Base-by-base conservation (phyloP, 2,329 filamentous ascomycete genomes). In the Hypoxylon sp. region DNA sequence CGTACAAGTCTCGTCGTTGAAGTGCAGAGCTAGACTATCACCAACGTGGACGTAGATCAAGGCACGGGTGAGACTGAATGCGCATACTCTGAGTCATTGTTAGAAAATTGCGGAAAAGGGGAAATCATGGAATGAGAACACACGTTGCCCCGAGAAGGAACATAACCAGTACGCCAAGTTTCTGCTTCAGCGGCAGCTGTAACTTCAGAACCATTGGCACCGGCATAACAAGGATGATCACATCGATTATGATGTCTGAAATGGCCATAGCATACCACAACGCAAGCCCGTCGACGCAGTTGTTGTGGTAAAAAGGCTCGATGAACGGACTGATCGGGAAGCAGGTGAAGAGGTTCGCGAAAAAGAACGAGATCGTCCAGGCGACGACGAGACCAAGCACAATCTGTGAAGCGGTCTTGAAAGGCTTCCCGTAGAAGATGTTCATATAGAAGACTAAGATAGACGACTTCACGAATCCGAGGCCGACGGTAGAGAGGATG, bases 1-100 rank as follows among this genome's bases (percentile, higher is more conserved):
- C 73, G n/a, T 69, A 76, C 74, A 76, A 3, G 74, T 76, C 46
- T 74, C 72, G 11, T 76, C 73, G 52, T 73, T 71, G 15, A 69
- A 72, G 35, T 71, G 69, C 6, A 59, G 58, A 13, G 73, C 51
- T 31, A 73, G 71, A 35, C 72, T 59, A 11, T 69, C 56, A 1
- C 68, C 68, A 11, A 76, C 68, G 21, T 73, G 54, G 4, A 73
- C 47, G 6, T 65, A 60, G 11, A 60, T 61, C 2, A 56, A 32
- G 27, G 69, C 60, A 32, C 71, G 71, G 15, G 69, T 65, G 8
- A 71, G 65, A 32, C 68, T 73, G 29, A 74, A 66, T 3, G 71
- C 73, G 17, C 71, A 56, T 13, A 75, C 74, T 27, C 74, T 73
- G 46, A 29, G 54, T 5, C 17, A 62, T n/a, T 10, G 32, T 51